phyloP scores from a whole-genome alignment of 2,329 filamentous ascomycete genomes.

The Fusarium drepaniforme region DNA sequence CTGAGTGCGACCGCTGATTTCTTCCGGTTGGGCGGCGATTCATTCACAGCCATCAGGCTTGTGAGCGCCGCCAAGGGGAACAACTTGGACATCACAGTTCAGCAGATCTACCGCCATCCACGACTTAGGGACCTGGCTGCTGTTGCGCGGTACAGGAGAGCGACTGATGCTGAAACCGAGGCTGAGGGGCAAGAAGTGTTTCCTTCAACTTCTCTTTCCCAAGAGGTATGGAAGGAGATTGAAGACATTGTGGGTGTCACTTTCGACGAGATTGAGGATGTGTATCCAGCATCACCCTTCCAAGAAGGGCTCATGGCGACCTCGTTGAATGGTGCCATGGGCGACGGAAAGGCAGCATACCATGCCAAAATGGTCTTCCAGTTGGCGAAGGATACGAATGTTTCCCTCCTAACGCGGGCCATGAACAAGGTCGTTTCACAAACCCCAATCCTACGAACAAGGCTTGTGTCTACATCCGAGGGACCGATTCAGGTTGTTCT shows the following conservation, averaged over 20 bases:
- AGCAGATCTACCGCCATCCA: background rate
- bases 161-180: background rate
- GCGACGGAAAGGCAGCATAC: background rate
- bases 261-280: background rate
- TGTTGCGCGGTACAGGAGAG: background rate
- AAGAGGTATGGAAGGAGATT: background rate
- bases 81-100: background rate
- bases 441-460: background rate
- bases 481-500: background rate
- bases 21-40: background rate
- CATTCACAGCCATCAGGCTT: background rate
- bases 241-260: background rate
- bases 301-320: background rate
- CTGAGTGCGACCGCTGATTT: background rate
- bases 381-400: background rate
- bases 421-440: background rate
- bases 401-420: background rate
- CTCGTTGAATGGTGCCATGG: background rate
- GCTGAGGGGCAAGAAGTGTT: background rate
- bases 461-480: background rate
- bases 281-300: background rate
- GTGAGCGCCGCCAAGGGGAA: background rate
- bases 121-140: background rate
- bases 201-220: background rate
- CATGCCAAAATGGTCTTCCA: background rate